Evolutionary conservation across 768 basidiomycete species (phyloP).

Genomic region (Baorangia bicolor): DNA sequence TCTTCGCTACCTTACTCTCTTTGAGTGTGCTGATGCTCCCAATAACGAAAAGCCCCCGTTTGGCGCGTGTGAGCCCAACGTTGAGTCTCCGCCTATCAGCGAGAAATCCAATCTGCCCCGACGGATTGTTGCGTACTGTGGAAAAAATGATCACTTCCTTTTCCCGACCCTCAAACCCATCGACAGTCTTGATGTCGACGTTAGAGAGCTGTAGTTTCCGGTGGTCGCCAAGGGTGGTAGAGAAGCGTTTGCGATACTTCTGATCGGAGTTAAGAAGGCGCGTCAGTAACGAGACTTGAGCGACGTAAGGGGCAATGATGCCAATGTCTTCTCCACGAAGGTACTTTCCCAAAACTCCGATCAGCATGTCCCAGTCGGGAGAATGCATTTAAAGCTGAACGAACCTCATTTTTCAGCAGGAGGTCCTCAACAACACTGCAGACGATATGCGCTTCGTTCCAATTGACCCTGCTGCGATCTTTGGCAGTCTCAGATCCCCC

Average conservation of each 20-base stretch:
- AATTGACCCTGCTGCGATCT: slow-evolving; percentile 75
- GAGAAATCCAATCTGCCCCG: slow-evolving; percentile 83
- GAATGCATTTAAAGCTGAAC: slow-evolving; percentile 23
- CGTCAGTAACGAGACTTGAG: slow-evolving; percentile 77
- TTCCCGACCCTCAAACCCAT: slow-evolving; percentile 93
- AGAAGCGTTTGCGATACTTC: slow-evolving; percentile 54
- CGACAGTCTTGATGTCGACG: slow-evolving; percentile 90
- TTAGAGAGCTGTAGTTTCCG: slow-evolving; percentile 62
- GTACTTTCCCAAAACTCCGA: slow-evolving; percentile 36
- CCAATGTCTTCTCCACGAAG: slow-evolving; percentile 79
- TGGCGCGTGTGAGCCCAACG: slow-evolving; percentile 88
- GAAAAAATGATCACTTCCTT: slow-evolving; percentile 92
- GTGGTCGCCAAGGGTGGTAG: slow-evolving; percentile 56
- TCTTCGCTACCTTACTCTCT: slow-evolving; percentile 40
- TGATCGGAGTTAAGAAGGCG: slow-evolving; percentile 59
- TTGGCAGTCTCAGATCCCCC: slow-evolving; percentile 61
- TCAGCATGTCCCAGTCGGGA: slow-evolving; percentile 3
- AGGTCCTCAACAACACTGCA: slow-evolving; percentile 82
- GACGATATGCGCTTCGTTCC: slow-evolving; percentile 74
- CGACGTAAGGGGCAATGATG: slow-evolving; percentile 88
- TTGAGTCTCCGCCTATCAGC: slow-evolving; percentile 84
- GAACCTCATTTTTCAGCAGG: slow-evolving; percentile 67
- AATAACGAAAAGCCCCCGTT: slow-evolving; percentile 78
- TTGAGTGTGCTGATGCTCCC: slow-evolving; percentile 69
- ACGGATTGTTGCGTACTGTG: slow-evolving; percentile 79